phyloP scores from a whole-genome alignment of 441 rosid genomes.

The Corymbia citriodora region DNA sequence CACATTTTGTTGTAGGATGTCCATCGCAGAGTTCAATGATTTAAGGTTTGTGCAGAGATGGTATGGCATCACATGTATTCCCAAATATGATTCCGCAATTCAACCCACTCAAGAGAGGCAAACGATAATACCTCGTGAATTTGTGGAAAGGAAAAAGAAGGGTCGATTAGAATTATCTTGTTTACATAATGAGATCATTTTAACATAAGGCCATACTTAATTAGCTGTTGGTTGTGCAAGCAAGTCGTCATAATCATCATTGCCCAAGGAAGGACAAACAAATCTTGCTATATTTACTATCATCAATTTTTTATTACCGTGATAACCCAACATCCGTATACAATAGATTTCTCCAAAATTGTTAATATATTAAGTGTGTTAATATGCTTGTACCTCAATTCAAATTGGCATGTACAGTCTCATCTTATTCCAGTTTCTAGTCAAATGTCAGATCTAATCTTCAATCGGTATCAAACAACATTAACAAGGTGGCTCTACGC shows the following conservation, averaged over 20 bases:
- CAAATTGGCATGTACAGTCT: background rate
- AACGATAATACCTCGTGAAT: background rate
- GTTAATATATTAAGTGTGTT: background rate
- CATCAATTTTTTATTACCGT: background rate
- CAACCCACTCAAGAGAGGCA: rapidly evolving
- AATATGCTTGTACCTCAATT: background rate
- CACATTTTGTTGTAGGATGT: rapidly evolving
- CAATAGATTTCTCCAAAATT: background rate
- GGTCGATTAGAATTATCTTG: rapidly evolving
- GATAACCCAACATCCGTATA: background rate
- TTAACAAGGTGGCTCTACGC: too few relatives aligned
- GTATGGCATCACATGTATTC: background rate
- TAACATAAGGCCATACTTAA: background rate
- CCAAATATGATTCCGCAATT: background rate
- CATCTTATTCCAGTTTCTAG: background rate
- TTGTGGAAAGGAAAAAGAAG: background rate
- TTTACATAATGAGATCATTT: rapidly evolving
- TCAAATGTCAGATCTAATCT: background rate
- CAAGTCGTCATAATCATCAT: rapidly evolving
- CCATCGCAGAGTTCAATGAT: rapidly evolving
- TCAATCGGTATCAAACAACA: too few relatives aligned
- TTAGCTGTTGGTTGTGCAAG: background rate
- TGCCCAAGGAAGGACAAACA: background rate
- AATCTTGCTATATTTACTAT: background rate
- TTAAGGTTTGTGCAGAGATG: background rate